Base-by-base conservation (phyloP, 768 basidiomycete genomes). In the Collybiopsis luxurians region DNA sequence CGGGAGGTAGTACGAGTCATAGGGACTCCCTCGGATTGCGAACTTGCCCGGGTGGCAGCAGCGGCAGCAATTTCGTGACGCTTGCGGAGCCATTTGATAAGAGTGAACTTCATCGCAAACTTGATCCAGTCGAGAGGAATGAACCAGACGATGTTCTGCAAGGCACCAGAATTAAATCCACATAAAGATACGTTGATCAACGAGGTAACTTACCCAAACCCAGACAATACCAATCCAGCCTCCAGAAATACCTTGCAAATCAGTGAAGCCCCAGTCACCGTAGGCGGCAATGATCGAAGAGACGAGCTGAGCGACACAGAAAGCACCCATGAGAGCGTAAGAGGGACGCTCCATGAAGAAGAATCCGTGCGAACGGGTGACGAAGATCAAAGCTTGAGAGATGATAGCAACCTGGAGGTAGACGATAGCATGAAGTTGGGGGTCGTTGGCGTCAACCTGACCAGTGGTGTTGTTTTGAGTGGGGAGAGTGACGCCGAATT, bases 381-480 rank as follows among this genome's bases (percentile, higher is more conserved):
- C 85, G 78, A 96, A 96, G 77, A 96, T 97, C 61, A 98, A 80
- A 1, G 96, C 96, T 73, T 98, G 96, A 45, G 96, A 98, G 77
- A 98, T 98, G 74, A 98, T 95, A 59, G 96, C 96, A 58, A 98
- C 96, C 76, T 96, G 93, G 63, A 95, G 83, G 80, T 97, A 96
- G 69, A 95, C 80, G 65, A 97, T 83, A 77, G 88, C 90, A 79
- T 96, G 93, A 4, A 95, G 77, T 63, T 86, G 78, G n/a, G 70
- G 72, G 69, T 92, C 89, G 69, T 90, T 90, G 63, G 78, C 73
- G 31, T 71, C 53, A 48, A 79, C 72, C 56, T 71, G 73, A n/a
- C n/a, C n/a, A n/a, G n/a, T n/a, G n/a, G n/a, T n/a, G 57, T 55
- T 50, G 17, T n/a, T n/a, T n/a, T n/a, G n/a, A n/a, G 67, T 58